A percentile compares a stretch with the other conserved stretches of the same genome.
phyloP scores from a whole-genome alignment of 306 rosid genomes.

The Trifolium pratense region DNA sequence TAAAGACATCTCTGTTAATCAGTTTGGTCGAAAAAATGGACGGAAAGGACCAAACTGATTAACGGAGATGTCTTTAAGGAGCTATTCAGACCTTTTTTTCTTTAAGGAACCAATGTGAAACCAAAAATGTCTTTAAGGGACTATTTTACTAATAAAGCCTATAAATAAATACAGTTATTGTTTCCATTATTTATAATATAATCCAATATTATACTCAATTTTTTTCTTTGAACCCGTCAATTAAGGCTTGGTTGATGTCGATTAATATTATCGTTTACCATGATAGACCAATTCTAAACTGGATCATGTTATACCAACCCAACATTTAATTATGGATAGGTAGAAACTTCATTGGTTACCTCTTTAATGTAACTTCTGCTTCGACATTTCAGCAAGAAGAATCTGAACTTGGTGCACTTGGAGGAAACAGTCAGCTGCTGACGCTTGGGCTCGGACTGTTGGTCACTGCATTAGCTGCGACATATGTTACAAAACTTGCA shows the following conservation, averaged over 20 bases:
- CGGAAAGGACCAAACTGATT: too few species aligned
- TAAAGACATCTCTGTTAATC: too few species aligned
- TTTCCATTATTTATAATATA: not conserved
- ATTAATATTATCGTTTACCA: not conserved
- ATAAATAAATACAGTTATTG: not conserved
- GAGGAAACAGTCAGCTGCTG: constrained; percentile 80
- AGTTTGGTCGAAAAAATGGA: too few species aligned
- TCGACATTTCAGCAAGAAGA: constrained; percentile 86
- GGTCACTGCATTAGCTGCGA: constrained; percentile 83
- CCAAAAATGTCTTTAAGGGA: too few species aligned
- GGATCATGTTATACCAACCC: not conserved
- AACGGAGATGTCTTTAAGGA: too few species aligned
- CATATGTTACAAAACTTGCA: constrained; percentile 87
- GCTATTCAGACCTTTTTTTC: too few species aligned
- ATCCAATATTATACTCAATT: not conserved
- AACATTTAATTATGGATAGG: not conserved
- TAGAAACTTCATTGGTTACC: constrained; percentile 9
- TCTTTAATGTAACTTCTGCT: constrained; percentile 38
- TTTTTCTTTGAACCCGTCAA: not conserved
- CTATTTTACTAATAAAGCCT: too few species aligned
- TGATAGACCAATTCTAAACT: not conserved
- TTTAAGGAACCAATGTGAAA: too few species aligned
- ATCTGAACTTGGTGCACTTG: constrained; percentile 61
- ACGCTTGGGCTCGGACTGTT: constrained; percentile 88
- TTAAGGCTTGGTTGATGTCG: not conserved